Evolutionary conservation across 2,329 filamentous ascomycete species (phyloP).

Genomic region (Colletotrichum karsti): DNA sequence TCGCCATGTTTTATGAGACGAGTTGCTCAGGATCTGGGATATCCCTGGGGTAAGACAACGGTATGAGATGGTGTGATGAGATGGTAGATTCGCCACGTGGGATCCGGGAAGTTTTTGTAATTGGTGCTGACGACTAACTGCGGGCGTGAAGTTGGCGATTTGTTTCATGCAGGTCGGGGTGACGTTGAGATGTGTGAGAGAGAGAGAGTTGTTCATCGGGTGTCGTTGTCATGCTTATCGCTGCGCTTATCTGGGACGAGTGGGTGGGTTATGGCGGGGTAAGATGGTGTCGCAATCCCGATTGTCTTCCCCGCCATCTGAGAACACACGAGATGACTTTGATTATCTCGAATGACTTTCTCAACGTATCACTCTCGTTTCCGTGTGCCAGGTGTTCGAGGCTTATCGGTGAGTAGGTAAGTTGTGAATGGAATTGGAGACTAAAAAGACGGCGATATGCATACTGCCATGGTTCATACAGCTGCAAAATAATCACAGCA

Average conservation of each 20-base stretch:
- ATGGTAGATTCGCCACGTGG: slow-evolving; percentile 9
- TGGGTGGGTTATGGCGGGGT: slow-evolving; percentile 25
- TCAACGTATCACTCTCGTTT: no score
- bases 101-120: neutral
- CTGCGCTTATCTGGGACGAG: slow-evolving; percentile 25
- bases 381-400: no score
- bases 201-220: neutral
- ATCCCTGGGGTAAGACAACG: neutral
- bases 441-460: no score
- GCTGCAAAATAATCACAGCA: no score
- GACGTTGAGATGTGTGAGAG: neutral
- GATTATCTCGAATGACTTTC: neutral
- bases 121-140: no score
- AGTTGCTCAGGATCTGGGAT: neutral
- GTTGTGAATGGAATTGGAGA: no score
- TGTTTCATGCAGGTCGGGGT: slow-evolving; percentile 1
- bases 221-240: slow-evolving; percentile 7
- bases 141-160: neutral
- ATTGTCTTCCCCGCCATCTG: neutral
- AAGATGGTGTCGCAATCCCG: slow-evolving; percentile 16
- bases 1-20: slow-evolving; percentile 34
- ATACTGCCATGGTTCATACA: no score
- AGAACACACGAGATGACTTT: neutral
- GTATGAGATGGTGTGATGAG: neutral
- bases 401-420: no score